phyloP scores from a whole-genome alignment of 1,284 basidiomycete species.

The Leccinum solheimii region DNA sequence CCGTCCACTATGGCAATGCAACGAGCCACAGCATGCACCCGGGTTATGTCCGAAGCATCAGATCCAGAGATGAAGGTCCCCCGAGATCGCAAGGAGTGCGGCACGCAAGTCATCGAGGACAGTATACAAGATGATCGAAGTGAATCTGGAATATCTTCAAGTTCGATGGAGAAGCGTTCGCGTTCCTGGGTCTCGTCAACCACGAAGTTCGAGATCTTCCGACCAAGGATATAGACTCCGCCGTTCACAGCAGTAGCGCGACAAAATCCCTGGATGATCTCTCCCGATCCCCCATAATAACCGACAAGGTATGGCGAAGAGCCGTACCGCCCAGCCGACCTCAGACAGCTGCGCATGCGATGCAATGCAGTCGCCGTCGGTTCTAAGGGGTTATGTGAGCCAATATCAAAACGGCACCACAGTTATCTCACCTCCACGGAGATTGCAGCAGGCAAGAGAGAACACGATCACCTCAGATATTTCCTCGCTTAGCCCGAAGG shows the following conservation, averaged over 20 bases:
- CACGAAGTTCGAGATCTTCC: conserved; percentile 46
- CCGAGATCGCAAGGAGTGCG: conserved; percentile 30
- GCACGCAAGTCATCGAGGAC: conserved; percentile 40
- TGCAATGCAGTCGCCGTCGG: conserved; percentile 60
- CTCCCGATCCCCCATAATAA: conserved; percentile 92
- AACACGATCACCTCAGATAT: conserved; percentile 65
- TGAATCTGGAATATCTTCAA: conserved; percentile 62
- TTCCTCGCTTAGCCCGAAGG: conserved; percentile 62
- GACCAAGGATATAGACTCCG: conserved; percentile 83
- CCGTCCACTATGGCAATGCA: conserved; percentile 68
- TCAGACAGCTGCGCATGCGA: conserved; percentile 73
- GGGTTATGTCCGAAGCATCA: conserved; percentile 8
- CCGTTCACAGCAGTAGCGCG: conserved; percentile 85
- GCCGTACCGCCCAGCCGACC: conserved; percentile 85
- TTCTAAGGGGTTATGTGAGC: conserved; percentile 46
- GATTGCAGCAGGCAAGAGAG: conserved; percentile 69
- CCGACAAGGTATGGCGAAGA: conserved; percentile 89
- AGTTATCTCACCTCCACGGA: conserved; percentile 47
- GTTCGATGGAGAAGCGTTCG: conserved; percentile 45
- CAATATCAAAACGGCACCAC: not conserved
- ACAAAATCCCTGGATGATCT: conserved; percentile 93
- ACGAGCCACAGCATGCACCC: conserved; percentile 46
- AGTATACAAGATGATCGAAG: conserved; percentile 50
- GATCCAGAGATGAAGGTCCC: conserved; percentile 6
- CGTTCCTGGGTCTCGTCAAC: conserved; percentile 22